Evolutionary conservation across 306 rosid species (phyloP).

Genomic region (Mimosa pudica): DNA sequence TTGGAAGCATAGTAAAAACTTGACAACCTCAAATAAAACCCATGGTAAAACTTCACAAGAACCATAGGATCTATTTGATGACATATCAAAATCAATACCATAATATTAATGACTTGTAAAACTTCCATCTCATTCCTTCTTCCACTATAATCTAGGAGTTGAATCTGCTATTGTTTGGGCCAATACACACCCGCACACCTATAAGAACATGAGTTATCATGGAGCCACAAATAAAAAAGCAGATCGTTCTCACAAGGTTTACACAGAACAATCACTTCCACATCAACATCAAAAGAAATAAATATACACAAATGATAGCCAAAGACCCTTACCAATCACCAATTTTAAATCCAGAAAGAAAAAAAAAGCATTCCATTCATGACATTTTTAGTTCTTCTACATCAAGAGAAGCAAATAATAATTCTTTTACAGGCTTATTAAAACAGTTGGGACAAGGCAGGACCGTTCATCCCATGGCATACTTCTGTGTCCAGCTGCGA

Average conservation of each 20-base stretch:
- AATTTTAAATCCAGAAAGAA: constrained; percentile 38
- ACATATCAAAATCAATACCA: not conserved
- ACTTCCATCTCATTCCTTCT: not conserved
- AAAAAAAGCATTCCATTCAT: constrained; percentile 40
- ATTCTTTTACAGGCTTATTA: constrained; percentile 21
- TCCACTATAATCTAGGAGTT: not conserved
- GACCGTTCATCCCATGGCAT: constrained; percentile 74
- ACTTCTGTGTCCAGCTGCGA: constrained; percentile 93
- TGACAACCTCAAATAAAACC: not conserved
- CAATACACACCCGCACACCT: not conserved
- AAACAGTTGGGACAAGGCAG: constrained; percentile 17
- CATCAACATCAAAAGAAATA: constrained; percentile 55
- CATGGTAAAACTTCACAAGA: not conserved
- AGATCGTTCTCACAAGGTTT: constrained; percentile 44
- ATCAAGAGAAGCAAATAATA: constrained; percentile 39
- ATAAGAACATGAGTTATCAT: not conserved
- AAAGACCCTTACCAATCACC: constrained; percentile 46
- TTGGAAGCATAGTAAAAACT: not conserved
- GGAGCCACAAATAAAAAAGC: constrained; percentile 33
- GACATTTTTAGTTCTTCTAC: constrained; percentile 42
- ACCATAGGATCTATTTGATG: not conserved
- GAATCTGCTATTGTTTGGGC: not conserved
- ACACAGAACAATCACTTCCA: constrained; percentile 39
- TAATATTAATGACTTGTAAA: not conserved
- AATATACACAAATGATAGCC: constrained; percentile 59